Conservation (phyloP, 1,139 yeast genomes). For the Pneumocystis murina region DNA sequence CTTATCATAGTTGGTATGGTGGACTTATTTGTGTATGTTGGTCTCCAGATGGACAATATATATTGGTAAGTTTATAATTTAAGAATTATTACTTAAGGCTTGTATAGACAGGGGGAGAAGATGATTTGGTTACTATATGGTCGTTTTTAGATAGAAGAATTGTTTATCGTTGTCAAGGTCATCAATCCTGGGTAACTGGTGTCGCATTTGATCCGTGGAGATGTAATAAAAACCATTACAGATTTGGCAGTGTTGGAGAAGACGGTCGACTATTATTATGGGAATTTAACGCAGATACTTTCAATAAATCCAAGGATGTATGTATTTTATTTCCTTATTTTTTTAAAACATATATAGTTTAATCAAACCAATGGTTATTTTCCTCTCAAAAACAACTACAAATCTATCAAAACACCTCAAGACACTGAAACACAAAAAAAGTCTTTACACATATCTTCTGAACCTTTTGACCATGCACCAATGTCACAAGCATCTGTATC, state of each 20-base stretch:
- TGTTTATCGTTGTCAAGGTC: constrained; percentile 43
- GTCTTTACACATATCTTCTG: neutral
- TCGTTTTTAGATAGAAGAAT: constrained; percentile 19
- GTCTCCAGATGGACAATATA: constrained; percentile 51
- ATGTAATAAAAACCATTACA: constrained; percentile 30
- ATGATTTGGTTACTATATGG: constrained; percentile 28
- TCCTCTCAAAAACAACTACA: neutral
- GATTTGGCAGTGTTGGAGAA: constrained; percentile 52
- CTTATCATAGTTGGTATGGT: constrained; percentile 53
- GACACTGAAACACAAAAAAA: constrained; percentile 2
- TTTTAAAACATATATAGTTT: neutral
- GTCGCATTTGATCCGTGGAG: constrained; percentile 33
- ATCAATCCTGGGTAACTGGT: constrained; percentile 45
- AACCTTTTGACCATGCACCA: neutral
- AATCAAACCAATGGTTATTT: neutral
- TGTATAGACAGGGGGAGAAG: constrained; percentile 33
- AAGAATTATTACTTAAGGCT: constrained; percentile 12
- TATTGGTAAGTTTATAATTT: constrained; percentile 23
- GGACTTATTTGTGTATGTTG: constrained; percentile 45
- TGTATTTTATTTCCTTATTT: neutral
- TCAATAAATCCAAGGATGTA: constrained; percentile 24
- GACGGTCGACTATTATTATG: constrained; percentile 56
- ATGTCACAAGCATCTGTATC: neutral
- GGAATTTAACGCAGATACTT: constrained; percentile 56
- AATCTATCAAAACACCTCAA: constrained; percentile 10